Base-by-base conservation (phyloP, 768 basidiomycete species). In the Xerocomus spinulosus region DNA sequence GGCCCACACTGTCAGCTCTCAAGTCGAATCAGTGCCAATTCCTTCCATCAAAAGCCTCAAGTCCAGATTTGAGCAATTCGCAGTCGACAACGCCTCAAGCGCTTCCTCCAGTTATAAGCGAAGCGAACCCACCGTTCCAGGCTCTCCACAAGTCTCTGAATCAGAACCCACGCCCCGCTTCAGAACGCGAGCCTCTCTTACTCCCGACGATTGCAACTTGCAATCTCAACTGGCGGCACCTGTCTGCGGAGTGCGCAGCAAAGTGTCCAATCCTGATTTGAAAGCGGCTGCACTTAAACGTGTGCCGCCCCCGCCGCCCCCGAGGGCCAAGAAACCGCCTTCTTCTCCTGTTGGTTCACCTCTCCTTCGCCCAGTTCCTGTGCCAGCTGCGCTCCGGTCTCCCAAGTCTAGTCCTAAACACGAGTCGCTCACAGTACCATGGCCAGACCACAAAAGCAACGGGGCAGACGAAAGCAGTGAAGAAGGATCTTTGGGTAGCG, bases 31-130 rank as follows among this genome's bases (percentile, higher is more conserved):
- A 17, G 71, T 68, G 4, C 73, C 81, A 30, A 70, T 75, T 15
- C 78, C 79, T 32, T 81, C 85, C 3, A 85, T 89, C 44, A 82
- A 77, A 64, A 85, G 75, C 50, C 71, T 90, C 15, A 78, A 78
- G 37, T 85, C 83, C 25, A 78, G 71, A 58, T 90, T 88, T 58
- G 87, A 90, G 61, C 76, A 81, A 55, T 68, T 87, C 21, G 82
- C 85, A 4, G 69, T 71, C 38, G 69, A 71, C 9, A 66, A 72
- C 12, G 51, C 58, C 50, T 48, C 53, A 5, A 21, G 21, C 17
- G 5, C 39, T 9, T 23, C 45, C 17, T 26, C 43, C 39, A 40
- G 37, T 44, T 14, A 23, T 23, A 59, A 47, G 35, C 42, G 49
- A 26, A 41, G 21, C 5, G 38, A 42, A 6, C 33, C 5, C 17